A percentile compares a stretch with the other conserved stretches of the same genome.
These are phyloP conservation scores for Gillenia trifoliata DNA, from an alignment of 306 rosid genomes.

Conservation along the genomic window DNA sequence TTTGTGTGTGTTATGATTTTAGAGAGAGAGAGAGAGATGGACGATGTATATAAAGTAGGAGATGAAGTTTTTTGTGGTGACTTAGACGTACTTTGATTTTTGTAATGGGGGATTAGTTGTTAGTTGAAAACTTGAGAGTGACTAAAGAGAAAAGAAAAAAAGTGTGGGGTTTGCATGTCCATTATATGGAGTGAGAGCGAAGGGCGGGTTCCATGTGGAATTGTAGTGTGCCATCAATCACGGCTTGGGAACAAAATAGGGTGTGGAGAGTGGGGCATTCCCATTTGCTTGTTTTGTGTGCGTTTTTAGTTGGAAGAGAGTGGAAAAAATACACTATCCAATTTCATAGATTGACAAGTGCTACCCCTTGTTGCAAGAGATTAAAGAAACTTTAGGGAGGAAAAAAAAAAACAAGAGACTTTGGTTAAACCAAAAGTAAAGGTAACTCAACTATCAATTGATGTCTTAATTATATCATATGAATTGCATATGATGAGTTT, in stretches of 20 bases:
- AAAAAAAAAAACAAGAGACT: not conserved
- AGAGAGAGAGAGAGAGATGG: not conserved
- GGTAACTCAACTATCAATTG: conserved; percentile 19
- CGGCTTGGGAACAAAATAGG: conserved; percentile 35
- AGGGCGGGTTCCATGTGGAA: conserved; percentile 38
- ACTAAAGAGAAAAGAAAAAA: conserved; percentile 38
- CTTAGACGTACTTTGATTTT: conserved; percentile 2
- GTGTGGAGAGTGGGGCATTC: conserved; percentile 15
- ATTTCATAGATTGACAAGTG: too few species aligned
- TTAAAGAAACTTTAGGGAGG: not conserved
- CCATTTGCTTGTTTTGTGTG: conserved; percentile 25
- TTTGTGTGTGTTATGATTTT: conserved; percentile 3
- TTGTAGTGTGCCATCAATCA: conserved; percentile 51
- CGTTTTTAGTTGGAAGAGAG: conserved; percentile 22
- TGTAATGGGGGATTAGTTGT: conserved; percentile 16
- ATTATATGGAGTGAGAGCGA: conserved; percentile 35
- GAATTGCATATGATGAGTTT: conserved; percentile 23
- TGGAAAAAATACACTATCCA: not conserved
- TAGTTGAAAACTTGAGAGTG: conserved; percentile 57
- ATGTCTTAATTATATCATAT: conserved; percentile 8
- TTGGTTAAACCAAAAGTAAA: conserved; percentile 1
- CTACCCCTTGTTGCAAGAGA: not conserved
- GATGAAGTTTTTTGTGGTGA: conserved; percentile 17
- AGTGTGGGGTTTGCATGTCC: conserved; percentile 45
- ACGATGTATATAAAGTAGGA: conserved; percentile 15